A percentile compares a stretch with the other conserved stretches of the same genome.
phyloP scores from a whole-genome alignment of 2,329 filamentous ascomycete genomes.

The Alternaria metachromatica region DNA sequence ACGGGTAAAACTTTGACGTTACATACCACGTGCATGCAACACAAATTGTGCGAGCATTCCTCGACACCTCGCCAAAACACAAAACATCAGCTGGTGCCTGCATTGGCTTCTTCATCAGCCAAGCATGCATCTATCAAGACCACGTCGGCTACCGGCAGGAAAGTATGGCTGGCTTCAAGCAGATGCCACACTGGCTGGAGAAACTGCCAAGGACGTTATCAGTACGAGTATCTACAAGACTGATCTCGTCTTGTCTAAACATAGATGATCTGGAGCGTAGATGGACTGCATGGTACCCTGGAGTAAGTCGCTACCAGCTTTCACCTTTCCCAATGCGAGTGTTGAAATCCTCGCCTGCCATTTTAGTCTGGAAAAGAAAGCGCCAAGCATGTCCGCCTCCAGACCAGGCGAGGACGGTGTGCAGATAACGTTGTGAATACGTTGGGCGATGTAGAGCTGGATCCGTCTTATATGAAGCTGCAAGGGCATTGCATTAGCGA shows the following conservation, averaged over 20 bases:
- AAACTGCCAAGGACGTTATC: background rate
- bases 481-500: conserved; percentile 32
- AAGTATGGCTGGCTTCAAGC: background rate
- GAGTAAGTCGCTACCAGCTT: background rate
- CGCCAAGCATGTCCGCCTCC: conserved; percentile 24
- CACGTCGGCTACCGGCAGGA: background rate
- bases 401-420: conserved; percentile 16
- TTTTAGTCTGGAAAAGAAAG: background rate
- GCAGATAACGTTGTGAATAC: conserved; percentile 14
- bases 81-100: background rate
- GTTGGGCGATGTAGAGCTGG: conserved; percentile 17
- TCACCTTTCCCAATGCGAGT: background rate
- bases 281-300: background rate
- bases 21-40: background rate
- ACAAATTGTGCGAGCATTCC: background rate
- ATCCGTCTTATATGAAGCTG: conserved; percentile 19
- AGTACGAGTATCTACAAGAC: background rate
- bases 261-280: conserved; percentile 1
- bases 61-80: background rate
- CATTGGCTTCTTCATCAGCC: background rate
- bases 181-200: background rate
- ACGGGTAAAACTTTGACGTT: conserved; percentile 12
- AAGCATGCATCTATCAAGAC: background rate
- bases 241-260: background rate
- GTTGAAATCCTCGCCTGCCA: background rate